Percentiles rank a stretch among this genome's conserved stretches.
phyloP scores from a whole-genome alignment of 371 early-diverging fungal species.

The Mucor ambiguus region DNA sequence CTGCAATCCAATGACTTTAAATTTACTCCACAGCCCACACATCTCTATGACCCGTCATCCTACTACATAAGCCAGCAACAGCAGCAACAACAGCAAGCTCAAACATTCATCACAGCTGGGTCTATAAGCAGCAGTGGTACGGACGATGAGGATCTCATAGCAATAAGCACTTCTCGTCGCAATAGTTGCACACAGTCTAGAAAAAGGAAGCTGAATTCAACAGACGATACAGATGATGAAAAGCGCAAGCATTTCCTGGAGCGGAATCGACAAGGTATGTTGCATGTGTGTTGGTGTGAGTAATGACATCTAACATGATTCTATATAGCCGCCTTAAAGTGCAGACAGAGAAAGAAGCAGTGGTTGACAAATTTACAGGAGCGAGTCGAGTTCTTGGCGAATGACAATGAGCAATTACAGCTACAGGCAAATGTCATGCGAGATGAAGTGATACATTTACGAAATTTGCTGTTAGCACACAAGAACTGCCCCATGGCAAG shows the following conservation, averaged over 20 bases:
- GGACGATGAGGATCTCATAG: conserved; percentile 1
- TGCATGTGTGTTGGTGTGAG: background rate
- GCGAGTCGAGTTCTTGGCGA: conserved; percentile 69
- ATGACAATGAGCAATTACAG: conserved; percentile 75
- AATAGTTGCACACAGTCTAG: background rate
- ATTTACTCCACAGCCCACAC: background rate
- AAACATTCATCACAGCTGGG: background rate
- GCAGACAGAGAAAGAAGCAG: conserved; percentile 89
- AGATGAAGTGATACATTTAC: conserved; percentile 71
- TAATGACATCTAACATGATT: background rate
- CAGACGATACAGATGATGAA: conserved; percentile 51
- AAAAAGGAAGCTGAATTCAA: background rate
- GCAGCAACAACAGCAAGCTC: conserved; percentile 2
- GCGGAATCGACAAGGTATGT: conserved; percentile 77
- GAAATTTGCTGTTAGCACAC: conserved; percentile 45
- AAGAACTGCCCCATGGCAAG: conserved; percentile 48
- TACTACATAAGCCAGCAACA: background rate
- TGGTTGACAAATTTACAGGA: conserved; percentile 78
- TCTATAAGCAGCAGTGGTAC: background rate
- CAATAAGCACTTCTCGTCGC: background rate
- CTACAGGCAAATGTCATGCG: conserved; percentile 64
- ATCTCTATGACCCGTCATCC: background rate
- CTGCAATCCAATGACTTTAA: background rate
- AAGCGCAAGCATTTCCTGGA: conserved; percentile 82
- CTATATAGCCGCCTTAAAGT: conserved; percentile 81